These are phyloP conservation scores for Erodium texanum DNA, from an alignment of 441 rosid genomes.

Conservation along the genomic window DNA sequence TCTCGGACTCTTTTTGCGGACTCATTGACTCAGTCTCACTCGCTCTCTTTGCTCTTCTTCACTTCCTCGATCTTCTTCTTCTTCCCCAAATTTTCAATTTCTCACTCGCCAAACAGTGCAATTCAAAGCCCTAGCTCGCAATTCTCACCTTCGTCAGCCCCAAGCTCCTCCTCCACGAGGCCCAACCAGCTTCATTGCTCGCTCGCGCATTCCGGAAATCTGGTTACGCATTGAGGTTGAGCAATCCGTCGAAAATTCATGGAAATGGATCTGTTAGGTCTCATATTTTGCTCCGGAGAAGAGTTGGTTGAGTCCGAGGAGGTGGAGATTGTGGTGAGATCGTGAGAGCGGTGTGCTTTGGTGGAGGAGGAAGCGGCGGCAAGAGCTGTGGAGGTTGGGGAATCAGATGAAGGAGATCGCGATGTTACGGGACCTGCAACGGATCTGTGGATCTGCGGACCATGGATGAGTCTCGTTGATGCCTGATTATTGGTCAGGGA, in stretches of 20 bases:
- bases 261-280: background rate
- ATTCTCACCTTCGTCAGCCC: background rate
- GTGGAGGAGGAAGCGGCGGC: background rate
- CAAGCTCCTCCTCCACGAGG: background rate
- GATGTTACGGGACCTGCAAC: background rate
- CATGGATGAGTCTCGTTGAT: background rate
- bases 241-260: background rate
- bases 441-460: background rate
- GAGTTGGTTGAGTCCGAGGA: background rate
- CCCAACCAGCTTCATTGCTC: background rate
- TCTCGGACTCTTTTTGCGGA: background rate
- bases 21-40: background rate
- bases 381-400: background rate
- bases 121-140: background rate
- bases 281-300: background rate
- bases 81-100: background rate
- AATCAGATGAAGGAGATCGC: background rate
- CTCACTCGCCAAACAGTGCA: background rate
- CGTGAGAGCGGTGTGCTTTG: background rate
- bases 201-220: conserved; percentile 3
- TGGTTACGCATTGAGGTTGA: background rate
- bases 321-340: background rate
- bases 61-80: background rate
- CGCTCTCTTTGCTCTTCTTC: background rate
- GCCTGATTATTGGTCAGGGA: background rate